Conservation (phyloP, 1,284 basidiomycete genomes). For the Boletus sp. region DNA sequence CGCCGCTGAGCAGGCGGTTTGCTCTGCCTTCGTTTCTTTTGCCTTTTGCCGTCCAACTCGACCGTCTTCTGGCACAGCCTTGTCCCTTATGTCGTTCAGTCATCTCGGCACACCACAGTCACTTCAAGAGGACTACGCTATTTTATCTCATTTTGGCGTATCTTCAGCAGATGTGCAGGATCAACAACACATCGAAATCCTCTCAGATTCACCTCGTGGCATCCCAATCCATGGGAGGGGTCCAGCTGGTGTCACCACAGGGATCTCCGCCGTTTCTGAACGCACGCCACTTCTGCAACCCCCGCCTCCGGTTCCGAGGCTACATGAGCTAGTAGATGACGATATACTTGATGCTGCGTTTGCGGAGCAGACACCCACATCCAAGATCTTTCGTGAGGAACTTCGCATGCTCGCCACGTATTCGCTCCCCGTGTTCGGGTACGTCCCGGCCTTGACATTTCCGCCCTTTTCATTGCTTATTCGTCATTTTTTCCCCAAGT, state of each 20-base stretch:
- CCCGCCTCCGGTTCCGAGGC: conserved; percentile 9
- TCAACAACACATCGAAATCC: conserved; percentile 4
- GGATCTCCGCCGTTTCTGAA: conserved; percentile 16
- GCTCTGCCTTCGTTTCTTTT: neutral
- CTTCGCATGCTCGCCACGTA: conserved; percentile 57
- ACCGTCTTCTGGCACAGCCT: neutral
- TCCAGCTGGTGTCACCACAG: neutral
- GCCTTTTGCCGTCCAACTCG: neutral
- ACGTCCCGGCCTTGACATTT: conserved; percentile 27
- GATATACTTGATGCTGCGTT: neutral
- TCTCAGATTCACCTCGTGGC: conserved; percentile 11
- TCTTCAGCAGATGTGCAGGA: conserved; percentile 9
- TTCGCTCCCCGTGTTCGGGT: conserved; percentile 67
- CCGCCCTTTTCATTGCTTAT: conserved; percentile 1
- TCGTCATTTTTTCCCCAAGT: conserved; percentile 33
- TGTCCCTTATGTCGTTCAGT: conserved; percentile 18
- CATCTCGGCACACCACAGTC: conserved; percentile 29
- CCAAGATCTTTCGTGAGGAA: conserved; percentile 56
- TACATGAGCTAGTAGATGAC: conserved; percentile 13
- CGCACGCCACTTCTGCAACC: conserved; percentile 36
- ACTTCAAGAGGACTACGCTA: conserved; percentile 43
- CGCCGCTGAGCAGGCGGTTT: too few species aligned
- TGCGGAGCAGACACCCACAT: conserved; percentile 40
- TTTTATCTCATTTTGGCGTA: conserved; percentile 41
- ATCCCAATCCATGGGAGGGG: conserved; percentile 20